phyloP scores from a whole-genome alignment of 2,329 filamentous ascomycete species.

The Torrubiellomyces zombiae region DNA sequence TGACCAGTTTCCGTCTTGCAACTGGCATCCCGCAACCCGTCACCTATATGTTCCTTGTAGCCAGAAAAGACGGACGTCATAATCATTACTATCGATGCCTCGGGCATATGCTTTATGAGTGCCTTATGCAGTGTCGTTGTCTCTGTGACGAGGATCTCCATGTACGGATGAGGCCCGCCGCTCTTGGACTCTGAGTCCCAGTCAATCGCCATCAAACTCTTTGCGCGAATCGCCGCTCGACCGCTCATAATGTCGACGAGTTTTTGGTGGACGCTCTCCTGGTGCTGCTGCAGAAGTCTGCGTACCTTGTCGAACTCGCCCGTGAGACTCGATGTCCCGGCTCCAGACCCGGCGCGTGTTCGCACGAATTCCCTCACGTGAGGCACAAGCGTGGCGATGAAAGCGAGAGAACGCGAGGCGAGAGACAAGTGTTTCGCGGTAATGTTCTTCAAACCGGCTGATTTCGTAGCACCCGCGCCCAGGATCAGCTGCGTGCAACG shows the following conservation, averaged over 20 bases:
- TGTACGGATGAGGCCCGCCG: constrained; percentile 45
- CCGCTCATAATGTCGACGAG: constrained; percentile 82
- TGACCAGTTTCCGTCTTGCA: constrained; percentile 52
- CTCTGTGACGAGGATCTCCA: constrained; percentile 77
- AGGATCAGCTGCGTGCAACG: constrained; percentile 92
- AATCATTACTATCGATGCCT: constrained; percentile 61
- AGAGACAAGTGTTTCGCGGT: constrained; percentile 89
- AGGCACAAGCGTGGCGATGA: constrained; percentile 73
- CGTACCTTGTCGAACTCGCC: constrained; percentile 81
- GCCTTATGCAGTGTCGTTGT: constrained; percentile 73
- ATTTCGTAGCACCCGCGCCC: constrained; percentile 77
- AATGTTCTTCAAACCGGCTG: constrained; percentile 86
- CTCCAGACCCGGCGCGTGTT: constrained; percentile 45
- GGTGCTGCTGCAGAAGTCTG: constrained; percentile 72
- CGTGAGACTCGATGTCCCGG: constrained; percentile 42
- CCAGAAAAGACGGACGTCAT: constrained; percentile 72
- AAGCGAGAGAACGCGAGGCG: constrained; percentile 75
- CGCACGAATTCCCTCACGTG: constrained; percentile 85
- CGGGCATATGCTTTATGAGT: constrained; percentile 64
- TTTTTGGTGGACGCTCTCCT: constrained; percentile 81
- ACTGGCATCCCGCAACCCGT: constrained; percentile 47
- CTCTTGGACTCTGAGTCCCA: constrained; percentile 47
- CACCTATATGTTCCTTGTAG: constrained; percentile 65
- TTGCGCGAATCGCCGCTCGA: constrained; percentile 56
- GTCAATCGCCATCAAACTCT: constrained; percentile 55